These are phyloP conservation scores for Elongisporangium senticosum DNA, from an alignment of 352 stramenopile species.

Conservation along the genomic window DNA sequence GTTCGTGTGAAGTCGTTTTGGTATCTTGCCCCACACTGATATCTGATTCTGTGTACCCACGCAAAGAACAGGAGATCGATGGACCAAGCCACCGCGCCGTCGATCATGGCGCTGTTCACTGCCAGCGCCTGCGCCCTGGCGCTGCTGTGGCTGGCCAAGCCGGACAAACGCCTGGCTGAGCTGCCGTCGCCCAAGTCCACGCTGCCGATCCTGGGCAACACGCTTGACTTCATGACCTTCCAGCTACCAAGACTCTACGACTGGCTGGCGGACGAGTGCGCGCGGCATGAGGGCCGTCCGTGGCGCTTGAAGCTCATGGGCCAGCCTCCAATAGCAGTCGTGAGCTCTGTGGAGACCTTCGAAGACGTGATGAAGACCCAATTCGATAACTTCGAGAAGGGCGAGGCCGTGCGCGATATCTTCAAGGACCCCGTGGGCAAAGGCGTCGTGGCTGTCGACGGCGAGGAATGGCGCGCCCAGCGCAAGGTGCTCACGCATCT, in stretches of 20 bases:
- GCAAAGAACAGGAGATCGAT: too few relatives aligned
- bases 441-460: slow-evolving; percentile 37
- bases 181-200: slow-evolving; percentile 9
- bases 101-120: too few relatives aligned
- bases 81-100: too few relatives aligned
- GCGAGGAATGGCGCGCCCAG: slow-evolving; percentile 25
- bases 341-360: slow-evolving; percentile 17
- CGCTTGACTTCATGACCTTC: slow-evolving; percentile 8
- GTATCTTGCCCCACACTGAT: too few relatives aligned
- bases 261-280: slow-evolving; percentile 19
- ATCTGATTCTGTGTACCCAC: too few relatives aligned
- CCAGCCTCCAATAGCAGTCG: slow-evolving; percentile 17
- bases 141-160: too few relatives aligned
- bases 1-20: too few relatives aligned
- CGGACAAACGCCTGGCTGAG: too few relatives aligned
- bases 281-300: slow-evolving; percentile 9
- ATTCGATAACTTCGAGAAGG: slow-evolving; percentile 65
- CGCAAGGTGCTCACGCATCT: slow-evolving; percentile 59
- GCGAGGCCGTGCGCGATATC: slow-evolving; percentile 14
- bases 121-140: too few relatives aligned
- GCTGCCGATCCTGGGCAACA: slow-evolving; percentile 21
- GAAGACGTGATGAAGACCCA: slow-evolving; percentile 38
- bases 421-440: slow-evolving; percentile 38
- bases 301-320: slow-evolving; percentile 18
- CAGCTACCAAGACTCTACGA: slow-evolving; percentile 15